Evolutionary conservation across 1,284 basidiomycete species (phyloP), one percentile per base, ranked within the genome.

Genomic region (Porodaedalea pini): DNA sequence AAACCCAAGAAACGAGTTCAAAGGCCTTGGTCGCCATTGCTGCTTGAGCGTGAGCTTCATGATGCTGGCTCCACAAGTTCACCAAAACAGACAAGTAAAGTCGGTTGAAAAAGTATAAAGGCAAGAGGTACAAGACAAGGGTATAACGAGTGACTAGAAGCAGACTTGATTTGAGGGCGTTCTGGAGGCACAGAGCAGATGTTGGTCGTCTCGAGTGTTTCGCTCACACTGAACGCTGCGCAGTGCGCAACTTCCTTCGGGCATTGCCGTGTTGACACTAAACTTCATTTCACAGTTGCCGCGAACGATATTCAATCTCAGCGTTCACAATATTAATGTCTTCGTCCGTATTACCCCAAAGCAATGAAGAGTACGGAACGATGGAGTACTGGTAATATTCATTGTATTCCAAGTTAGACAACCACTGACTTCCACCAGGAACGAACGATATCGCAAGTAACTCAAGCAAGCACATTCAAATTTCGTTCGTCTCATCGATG

Each of bases 41-140:
- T 83, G 85, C 67, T 85, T 85, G 65, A 90, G 79, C 68, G 79
- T 90, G 66, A 90, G 82, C 75, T 84, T 88, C 88, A 90, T 90
- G 66, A 63, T 60, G 32, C 44, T 39, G 21, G 19, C 4, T 25
- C 11, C 39, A 13, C 7, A 43, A 2, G 15, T 6, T n/a, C 11
- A 5, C 11, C 25, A 21, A 19, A 19, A 15, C 29, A 17, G 17
- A 15, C 15, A 21, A 32, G 29, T 13, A 34, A 10, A 11, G 23
- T 7, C 25, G 25, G n/a, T 6, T 10, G 10, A 29, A 15, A 47
- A 10, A 29, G 25, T 3, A 25, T 23, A 47, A 15, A 54, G 11
- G 39, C n/a, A 34, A 21, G 27, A 32, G 29, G 31, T 41, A 52
- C 39, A 40, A 21, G 13, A 5, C 19, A 37, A 21, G 51, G 41